These are phyloP conservation scores for Fibroporia radiculosa DNA, from an alignment of 768 basidiomycete species.

Conservation along the genomic window DNA sequence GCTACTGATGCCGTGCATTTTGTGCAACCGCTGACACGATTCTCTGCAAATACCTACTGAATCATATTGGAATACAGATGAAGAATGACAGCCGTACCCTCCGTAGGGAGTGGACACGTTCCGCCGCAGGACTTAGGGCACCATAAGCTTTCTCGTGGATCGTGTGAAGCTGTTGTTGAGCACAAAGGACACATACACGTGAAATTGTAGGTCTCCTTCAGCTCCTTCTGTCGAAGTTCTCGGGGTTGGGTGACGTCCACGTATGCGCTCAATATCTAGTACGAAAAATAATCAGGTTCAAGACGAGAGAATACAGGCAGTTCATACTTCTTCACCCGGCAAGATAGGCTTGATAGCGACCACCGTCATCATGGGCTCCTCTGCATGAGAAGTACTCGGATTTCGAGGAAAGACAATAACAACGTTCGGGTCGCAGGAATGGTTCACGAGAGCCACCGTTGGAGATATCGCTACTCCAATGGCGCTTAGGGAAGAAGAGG, in stretches of 20 bases:
- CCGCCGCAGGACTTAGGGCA: constrained; percentile 71
- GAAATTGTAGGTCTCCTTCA: constrained; percentile 76
- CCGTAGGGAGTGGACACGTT: constrained; percentile 47
- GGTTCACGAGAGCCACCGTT: constrained; percentile 72
- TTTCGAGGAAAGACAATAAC: constrained; percentile 83
- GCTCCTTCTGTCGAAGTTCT: constrained; percentile 40
- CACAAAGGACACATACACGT: constrained; percentile 64
- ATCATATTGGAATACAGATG: background rate
- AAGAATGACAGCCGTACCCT: constrained; percentile 34
- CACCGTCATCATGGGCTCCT: constrained; percentile 65
- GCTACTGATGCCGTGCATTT: constrained; percentile 45
- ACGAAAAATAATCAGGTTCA: background rate
- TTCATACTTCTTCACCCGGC: constrained; percentile 60
- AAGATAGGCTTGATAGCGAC: constrained; percentile 60
- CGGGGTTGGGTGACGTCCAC: constrained; percentile 76
- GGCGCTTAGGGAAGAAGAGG: constrained; percentile 68
- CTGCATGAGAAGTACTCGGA: constrained; percentile 21
- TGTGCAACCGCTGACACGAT: constrained; percentile 38
- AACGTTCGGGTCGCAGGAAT: constrained; percentile 83
- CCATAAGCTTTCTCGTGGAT: constrained; percentile 60
- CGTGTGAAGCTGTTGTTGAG: constrained; percentile 26
- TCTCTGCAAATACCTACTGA: constrained; percentile 30
- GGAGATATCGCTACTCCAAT: constrained; percentile 85
- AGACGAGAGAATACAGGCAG: background rate
- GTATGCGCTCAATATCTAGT: constrained; percentile 74